Evolutionary conservation across 106 monocot genomes (phyloP).

Genomic region (Dactylorhiza incarnata): DNA sequence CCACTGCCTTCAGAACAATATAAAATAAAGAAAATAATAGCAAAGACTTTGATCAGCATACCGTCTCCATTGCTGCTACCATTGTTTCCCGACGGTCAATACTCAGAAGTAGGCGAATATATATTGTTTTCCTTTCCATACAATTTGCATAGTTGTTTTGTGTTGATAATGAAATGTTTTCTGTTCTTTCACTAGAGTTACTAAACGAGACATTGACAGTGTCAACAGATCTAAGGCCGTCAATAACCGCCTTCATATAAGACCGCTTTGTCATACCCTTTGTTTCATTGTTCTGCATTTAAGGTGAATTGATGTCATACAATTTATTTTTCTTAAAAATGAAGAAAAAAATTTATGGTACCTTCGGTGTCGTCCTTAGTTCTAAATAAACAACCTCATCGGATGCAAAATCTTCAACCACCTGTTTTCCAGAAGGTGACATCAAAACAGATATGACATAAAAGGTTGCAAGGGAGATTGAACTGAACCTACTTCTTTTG

Average conservation of each 20-base stretch:
- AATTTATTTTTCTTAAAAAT: neutral
- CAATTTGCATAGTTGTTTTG: slow-evolving; percentile 6
- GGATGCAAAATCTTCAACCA: slow-evolving; percentile 90
- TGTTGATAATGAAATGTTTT: slow-evolving; percentile 10
- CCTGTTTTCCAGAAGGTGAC: slow-evolving; percentile 23
- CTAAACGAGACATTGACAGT: slow-evolving; percentile 51
- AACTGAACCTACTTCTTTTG: slow-evolving; percentile 59
- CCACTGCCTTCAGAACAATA: too few relatives aligned
- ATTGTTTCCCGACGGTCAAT: slow-evolving; percentile 89
- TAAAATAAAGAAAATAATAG: neutral
- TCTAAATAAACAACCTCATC: slow-evolving; percentile 97
- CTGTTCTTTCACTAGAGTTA: slow-evolving; percentile 17
- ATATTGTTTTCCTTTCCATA: slow-evolving; percentile 66
- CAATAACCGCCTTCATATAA: slow-evolving; percentile 82
- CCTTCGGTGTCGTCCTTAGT: slow-evolving; percentile 95
- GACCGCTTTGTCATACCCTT: slow-evolving; percentile 95
- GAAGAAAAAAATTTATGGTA: slow-evolving; percentile 6
- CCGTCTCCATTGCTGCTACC: slow-evolving; percentile 82
- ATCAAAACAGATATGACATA: neutral
- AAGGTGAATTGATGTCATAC: slow-evolving; percentile 2
- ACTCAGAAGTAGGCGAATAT: slow-evolving; percentile 71
- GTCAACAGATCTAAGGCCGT: slow-evolving; percentile 65
- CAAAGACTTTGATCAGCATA: slow-evolving; percentile 20
- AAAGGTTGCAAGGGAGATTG: neutral
- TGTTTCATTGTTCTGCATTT: slow-evolving; percentile 60